Evolutionary conservation across 208 protist genomes (phyloP), one percentile per base, ranked within the genome.

Genomic region (Leishmania lainsoni): DNA sequence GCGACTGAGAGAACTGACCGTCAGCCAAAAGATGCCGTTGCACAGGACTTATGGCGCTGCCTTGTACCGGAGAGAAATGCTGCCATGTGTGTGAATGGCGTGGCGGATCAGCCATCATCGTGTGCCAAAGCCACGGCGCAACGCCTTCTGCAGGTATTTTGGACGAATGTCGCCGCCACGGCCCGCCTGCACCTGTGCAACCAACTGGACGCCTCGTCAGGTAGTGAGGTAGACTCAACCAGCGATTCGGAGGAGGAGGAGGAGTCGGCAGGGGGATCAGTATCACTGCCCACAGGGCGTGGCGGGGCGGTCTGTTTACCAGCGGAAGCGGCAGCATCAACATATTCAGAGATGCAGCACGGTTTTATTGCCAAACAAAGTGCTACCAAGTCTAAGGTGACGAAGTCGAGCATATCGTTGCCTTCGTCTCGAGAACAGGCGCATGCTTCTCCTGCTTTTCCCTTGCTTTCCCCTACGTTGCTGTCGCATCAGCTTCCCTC

Each of bases 111-210:
- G 5, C 5, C 16, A 8, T 12, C 74, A 12, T 48, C 72, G 26
- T 65, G 72, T 39, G 48, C 74, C n/a, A 77, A 32, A 39, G 76
- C 61, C 10, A 39, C 63, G 22, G 76, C 76, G 35, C 63, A 45
- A 22, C 76, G 76, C 42, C 61, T 79, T 14, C 26, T 86, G 48
- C 78, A 58, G 12, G 48, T 26, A 6, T 86, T 86, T 39, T 86
- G 82, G 82, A 17, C 45, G 12, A 80, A 58, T 49, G 82, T 86
- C 16, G 82, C 82, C 2, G 16, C 75, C 1, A 42, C 76, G 5
- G 63, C 58, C 3, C 82, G 78, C 20, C 45, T 58, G 48, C 65
- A 32, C 12, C 32, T 82, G 42, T 14, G 26, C 26, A 3, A 73
- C 16, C 22, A 76, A 17, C 71, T 42, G 2, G 54, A 8, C 5